These are phyloP conservation scores for Sclerotiophoma versabilis DNA, from an alignment of 2,329 filamentous ascomycete genomes.

Conservation along the genomic window DNA sequence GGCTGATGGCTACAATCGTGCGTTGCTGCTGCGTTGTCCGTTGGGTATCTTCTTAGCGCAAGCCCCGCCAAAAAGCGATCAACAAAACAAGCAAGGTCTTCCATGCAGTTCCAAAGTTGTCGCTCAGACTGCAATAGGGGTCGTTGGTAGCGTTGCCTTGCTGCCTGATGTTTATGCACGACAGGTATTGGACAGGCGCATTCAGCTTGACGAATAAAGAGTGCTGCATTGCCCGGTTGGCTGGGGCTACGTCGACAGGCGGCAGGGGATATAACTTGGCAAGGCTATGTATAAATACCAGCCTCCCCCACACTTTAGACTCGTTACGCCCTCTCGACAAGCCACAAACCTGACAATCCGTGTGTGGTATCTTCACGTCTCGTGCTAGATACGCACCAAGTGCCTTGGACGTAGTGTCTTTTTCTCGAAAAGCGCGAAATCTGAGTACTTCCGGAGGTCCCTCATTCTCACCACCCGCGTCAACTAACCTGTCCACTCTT, in stretches of 20 bases:
- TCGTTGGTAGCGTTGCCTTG: constrained; percentile 15
- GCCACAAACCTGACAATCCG: constrained; percentile 51
- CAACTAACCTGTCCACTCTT: constrained; percentile 59
- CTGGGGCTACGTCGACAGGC: constrained; percentile 17
- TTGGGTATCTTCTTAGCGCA: constrained; percentile 11
- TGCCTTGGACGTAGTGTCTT: constrained; percentile 47
- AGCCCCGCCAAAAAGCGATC: constrained; percentile 19
- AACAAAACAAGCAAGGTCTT: constrained; percentile 20
- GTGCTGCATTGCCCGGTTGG: constrained; percentile 14
- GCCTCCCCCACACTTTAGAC: constrained; percentile 39
- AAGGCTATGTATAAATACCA: constrained; percentile 30
- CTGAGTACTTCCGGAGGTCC: constrained; percentile 63
- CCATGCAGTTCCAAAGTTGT: constrained; percentile 13
- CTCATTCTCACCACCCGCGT: constrained; percentile 59
- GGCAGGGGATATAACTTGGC: constrained; percentile 20
- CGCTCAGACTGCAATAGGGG: constrained; percentile 5
- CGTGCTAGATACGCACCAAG: constrained; percentile 49
- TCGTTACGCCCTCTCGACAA: constrained; percentile 49
- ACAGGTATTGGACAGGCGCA: constrained; percentile 9
- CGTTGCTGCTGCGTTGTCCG: constrained; percentile 10
- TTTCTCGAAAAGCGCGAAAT: constrained; percentile 44
- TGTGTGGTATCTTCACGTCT: constrained; percentile 47
- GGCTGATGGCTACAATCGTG: neutral
- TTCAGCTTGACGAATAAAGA: constrained; percentile 15
- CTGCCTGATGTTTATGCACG: constrained; percentile 19